Conservation (phyloP, 2,329 filamentous ascomycete genomes). For the Orbilia brochopaga region DNA sequence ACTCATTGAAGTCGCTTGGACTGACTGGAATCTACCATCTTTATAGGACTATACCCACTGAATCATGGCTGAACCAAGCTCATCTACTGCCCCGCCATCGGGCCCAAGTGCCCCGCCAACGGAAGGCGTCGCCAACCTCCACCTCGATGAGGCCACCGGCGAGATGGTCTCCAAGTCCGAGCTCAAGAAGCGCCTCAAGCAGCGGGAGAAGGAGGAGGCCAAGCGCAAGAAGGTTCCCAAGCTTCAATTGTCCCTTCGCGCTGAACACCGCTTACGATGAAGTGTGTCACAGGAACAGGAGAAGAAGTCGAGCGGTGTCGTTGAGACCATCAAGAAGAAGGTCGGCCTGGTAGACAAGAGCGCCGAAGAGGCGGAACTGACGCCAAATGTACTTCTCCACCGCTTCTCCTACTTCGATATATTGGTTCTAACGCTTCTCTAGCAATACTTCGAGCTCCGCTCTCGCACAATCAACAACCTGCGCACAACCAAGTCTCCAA, state of each 20-base stretch:
- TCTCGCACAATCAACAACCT: conserved; percentile 80
- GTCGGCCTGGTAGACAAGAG: conserved; percentile 64
- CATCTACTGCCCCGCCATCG: conserved; percentile 62
- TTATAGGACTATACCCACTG: background rate
- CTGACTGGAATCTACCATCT: background rate
- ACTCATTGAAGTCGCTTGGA: background rate
- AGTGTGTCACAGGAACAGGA: conserved; percentile 21
- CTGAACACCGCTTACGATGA: background rate
- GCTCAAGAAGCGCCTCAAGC: conserved; percentile 95
- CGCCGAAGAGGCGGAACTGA: conserved; percentile 73
- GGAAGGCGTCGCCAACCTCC: conserved; percentile 66
- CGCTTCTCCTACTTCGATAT: conserved; percentile 27
- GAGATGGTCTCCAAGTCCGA: conserved; percentile 84
- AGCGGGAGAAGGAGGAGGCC: conserved; percentile 72
- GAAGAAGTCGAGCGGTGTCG: conserved; percentile 37
- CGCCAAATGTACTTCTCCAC: conserved; percentile 68
- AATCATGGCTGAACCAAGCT: conserved; percentile 49
- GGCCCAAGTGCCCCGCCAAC: conserved; percentile 47
- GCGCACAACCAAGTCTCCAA: conserved; percentile 73
- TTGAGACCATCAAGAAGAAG: conserved; percentile 67
- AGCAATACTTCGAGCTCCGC: conserved; percentile 97
- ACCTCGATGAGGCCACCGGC: conserved; percentile 90
- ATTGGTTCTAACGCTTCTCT: conserved; percentile 3
- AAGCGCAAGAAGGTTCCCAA: conserved; percentile 70
- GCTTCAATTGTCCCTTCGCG: background rate